phyloP scores from a whole-genome alignment of 75 land plant species.

The Cryptomeria japonica region DNA sequence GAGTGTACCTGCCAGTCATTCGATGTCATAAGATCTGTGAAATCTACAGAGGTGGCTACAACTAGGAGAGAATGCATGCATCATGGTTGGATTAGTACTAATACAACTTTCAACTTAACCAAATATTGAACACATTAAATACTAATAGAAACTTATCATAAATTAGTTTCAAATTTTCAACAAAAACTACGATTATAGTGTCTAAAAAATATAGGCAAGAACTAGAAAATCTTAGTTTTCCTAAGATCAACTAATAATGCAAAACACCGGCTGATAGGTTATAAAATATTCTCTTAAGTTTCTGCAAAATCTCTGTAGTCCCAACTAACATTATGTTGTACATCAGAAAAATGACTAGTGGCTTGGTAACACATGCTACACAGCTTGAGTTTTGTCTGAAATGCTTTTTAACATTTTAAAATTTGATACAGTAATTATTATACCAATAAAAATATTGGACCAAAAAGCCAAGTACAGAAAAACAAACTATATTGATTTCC shows the following conservation, averaged over 20 bases:
- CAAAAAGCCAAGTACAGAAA: not conserved
- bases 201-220: not conserved
- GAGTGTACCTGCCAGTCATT: constrained; percentile 44
- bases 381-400: not conserved
- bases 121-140: not conserved
- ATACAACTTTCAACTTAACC: not conserved
- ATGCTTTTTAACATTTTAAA: not conserved
- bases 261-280: not conserved
- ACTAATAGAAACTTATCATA: not conserved
- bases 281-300: not conserved
- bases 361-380: not conserved
- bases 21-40: not conserved
- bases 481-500: not conserved
- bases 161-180: not conserved
- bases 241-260: not conserved
- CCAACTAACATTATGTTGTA: not conserved
- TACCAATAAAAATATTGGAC: not conserved
- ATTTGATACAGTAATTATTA: not conserved
- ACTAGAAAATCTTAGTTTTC: not conserved
- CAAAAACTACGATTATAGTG: not conserved
- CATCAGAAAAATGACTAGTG: not conserved
- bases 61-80: not conserved
- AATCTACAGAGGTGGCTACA: not conserved
- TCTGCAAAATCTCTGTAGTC: not conserved
- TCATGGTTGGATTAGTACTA: not conserved